A percentile compares a stretch with the other conserved stretches of the same genome.
Conservation (phyloP, 495 filamentous ascomycete species). For the Parathielavia hyrcaniae region DNA sequence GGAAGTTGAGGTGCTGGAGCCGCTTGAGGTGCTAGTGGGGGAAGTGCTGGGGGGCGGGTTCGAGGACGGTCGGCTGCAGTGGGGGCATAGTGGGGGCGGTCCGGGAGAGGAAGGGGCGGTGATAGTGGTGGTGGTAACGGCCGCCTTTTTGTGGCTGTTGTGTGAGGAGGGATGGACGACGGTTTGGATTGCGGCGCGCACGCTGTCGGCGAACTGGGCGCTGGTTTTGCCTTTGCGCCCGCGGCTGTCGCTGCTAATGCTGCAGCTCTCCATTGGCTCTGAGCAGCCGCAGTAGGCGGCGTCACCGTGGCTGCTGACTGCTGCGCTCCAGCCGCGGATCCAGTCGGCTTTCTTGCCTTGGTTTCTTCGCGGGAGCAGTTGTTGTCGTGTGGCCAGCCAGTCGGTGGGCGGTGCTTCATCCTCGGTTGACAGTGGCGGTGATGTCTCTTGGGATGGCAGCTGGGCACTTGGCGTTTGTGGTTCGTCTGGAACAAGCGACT, state of each 20-base stretch:
- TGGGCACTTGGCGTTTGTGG: neutral
- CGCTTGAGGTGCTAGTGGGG: neutral
- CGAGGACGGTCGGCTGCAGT: conserved; percentile 22
- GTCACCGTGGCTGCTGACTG: conserved; percentile 23
- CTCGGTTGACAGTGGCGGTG: neutral
- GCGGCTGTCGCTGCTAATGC: neutral
- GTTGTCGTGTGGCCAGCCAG: conserved; percentile 26
- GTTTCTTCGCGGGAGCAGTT: conserved; percentile 27
- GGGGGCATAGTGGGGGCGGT: conserved; percentile 17
- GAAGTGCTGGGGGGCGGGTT: conserved; percentile 5
- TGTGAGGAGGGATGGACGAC: neutral
- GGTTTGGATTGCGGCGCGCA: conserved; percentile 19
- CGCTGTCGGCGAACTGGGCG: conserved; percentile 15
- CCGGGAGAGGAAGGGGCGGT: conserved; percentile 4
- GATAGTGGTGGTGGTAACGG: conserved; percentile 3
- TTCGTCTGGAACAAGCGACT: neutral
- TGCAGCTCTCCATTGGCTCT: conserved; percentile 8
- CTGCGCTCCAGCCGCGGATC: conserved; percentile 33
- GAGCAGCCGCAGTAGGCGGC: conserved; percentile 31
- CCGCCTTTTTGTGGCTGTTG: neutral
- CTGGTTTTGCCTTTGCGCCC: conserved; percentile 18
- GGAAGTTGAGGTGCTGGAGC: neutral
- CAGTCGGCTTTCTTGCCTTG: conserved; percentile 32
- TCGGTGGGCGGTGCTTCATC: conserved; percentile 9
- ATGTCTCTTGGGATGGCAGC: neutral